phyloP scores from a whole-genome alignment of 768 basidiomycete genomes.

The Mrakia blollopis region DNA sequence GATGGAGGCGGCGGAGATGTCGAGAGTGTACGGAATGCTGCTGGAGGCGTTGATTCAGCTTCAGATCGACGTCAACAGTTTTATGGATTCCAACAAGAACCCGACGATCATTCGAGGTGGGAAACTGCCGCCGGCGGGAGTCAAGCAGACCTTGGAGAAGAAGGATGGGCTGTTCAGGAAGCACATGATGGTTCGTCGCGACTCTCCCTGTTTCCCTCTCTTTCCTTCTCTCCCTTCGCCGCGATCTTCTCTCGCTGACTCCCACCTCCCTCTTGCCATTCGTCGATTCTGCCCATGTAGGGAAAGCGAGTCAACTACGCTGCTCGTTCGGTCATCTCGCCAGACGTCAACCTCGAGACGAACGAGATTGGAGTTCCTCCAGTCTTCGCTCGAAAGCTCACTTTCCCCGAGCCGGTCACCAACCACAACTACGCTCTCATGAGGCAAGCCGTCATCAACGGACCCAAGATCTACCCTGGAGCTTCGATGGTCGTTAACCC shows the following conservation, averaged over 20 bases:
- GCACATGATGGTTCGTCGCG: constrained; percentile 86
- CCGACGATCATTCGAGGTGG: constrained; percentile 78
- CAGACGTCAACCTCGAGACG: constrained; percentile 97
- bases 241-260: background rate
- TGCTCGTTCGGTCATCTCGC: constrained; percentile 99
- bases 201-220: constrained; percentile 11
- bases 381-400: constrained; percentile 91
- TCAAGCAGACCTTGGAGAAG: constrained; percentile 96
- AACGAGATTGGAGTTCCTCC: constrained; percentile 98
- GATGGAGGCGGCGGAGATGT: constrained; percentile 50
- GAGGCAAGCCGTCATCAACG: constrained; percentile 83
- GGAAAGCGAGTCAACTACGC: constrained; percentile 99
- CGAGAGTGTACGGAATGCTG: constrained; percentile 60
- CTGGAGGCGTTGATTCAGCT: constrained; percentile 80
- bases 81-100: constrained; percentile 95
- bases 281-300: constrained; percentile 46
- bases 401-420: constrained; percentile 96
- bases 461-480: constrained; percentile 81
- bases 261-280: background rate
- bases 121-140: constrained; percentile 81
- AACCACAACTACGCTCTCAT: constrained; percentile 81
- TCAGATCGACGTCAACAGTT: constrained; percentile 91
- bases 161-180: constrained; percentile 97
- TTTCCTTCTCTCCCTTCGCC: background rate
- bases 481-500: constrained; percentile 93